Evolutionary conservation across 2,329 filamentous ascomycete genomes (phyloP).

Genomic region (Colletotrichum horii): DNA sequence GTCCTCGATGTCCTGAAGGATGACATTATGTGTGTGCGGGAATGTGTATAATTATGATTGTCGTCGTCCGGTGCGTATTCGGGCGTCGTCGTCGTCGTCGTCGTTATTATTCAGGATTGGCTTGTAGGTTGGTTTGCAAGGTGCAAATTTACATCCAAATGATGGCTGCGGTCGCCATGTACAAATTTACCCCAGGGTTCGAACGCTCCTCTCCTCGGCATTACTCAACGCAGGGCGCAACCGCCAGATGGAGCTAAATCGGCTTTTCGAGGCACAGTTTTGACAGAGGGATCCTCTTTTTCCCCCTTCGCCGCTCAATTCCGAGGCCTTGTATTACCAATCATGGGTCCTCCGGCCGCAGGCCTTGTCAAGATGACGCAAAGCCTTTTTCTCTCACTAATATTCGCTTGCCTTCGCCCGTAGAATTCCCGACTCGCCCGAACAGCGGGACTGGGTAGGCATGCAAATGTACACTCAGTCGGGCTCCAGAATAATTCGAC

Average conservation of each 20-base stretch:
- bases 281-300: neutral
- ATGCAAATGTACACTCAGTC: neutral
- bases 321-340: conserved; percentile 20
- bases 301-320: conserved; percentile 3
- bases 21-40: conserved; percentile 7
- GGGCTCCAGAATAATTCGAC: neutral
- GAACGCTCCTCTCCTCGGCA: neutral
- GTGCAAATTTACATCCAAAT: neutral
- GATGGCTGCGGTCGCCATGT: neutral
- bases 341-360: neutral
- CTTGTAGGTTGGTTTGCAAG: neutral
- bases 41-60: neutral
- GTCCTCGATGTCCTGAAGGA: conserved; percentile 15
- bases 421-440: neutral
- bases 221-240: neutral
- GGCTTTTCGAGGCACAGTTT: neutral
- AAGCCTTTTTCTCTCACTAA: neutral
- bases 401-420: neutral
- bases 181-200: conserved; percentile 1
- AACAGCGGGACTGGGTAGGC: neutral
- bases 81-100: neutral
- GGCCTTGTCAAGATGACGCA: conserved; percentile 9
- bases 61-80: neutral
- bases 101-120: neutral
- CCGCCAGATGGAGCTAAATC: neutral